Conservation (phyloP, 2,329 filamentous ascomycete genomes). For the Trichoderma guizhouense region DNA sequence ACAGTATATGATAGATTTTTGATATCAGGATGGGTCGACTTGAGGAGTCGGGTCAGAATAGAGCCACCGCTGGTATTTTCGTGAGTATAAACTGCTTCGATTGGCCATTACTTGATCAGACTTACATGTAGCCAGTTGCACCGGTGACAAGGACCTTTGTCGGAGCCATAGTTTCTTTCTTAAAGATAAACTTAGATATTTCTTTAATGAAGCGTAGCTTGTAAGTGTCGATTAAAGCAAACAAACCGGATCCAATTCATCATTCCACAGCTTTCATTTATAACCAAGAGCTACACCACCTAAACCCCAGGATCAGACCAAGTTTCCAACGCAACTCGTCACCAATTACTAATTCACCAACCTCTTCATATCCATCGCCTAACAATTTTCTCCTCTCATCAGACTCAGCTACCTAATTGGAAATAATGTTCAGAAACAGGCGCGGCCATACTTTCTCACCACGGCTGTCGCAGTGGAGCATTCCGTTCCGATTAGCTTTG, state of each 20-base stretch:
- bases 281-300: neutral
- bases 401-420: neutral
- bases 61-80: conserved; percentile 26
- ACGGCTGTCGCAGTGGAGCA: neutral
- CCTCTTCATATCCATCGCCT: neutral
- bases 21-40: conserved; percentile 23
- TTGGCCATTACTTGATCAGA: neutral
- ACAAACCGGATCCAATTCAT: neutral
- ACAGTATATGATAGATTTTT: conserved; percentile 23
- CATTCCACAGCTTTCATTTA: neutral
- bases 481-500: neutral
- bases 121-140: conserved; percentile 29
- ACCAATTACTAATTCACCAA: neutral
- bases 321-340: neutral
- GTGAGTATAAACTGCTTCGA: neutral
- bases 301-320: neutral
- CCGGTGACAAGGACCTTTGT: conserved; percentile 28
- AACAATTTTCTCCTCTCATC: too few relatives aligned
- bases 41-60: conserved; percentile 24
- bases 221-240: neutral
- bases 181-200: neutral
- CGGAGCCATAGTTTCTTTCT: conserved; percentile 17
- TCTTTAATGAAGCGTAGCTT: neutral
- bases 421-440: neutral
- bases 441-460: conserved; percentile 7